A percentile compares a stretch with the other conserved stretches of the same genome.
Conservation (phyloP, 2,329 filamentous ascomycete species). For the Cladosporium sp. region DNA sequence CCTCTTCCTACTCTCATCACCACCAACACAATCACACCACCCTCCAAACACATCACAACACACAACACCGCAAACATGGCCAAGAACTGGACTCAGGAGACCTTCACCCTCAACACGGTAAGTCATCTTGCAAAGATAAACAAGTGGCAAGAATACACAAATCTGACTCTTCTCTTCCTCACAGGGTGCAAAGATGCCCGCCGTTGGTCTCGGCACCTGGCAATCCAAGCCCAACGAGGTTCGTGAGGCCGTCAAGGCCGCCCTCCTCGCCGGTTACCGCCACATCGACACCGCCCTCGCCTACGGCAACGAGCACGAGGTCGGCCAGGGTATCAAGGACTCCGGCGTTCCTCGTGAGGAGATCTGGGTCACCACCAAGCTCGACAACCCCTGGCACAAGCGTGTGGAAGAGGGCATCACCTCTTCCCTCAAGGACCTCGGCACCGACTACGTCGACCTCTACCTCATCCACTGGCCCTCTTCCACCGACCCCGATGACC, state of each 20-base stretch:
- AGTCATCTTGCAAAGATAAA: slow-evolving; percentile 1
- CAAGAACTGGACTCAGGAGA: slow-evolving; percentile 32
- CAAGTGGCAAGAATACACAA: background rate
- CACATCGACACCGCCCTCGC: slow-evolving; percentile 60
- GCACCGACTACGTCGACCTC: slow-evolving; percentile 37
- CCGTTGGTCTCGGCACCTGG: slow-evolving; percentile 37
- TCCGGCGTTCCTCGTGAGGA: slow-evolving; percentile 32
- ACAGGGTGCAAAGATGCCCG: slow-evolving; percentile 41
- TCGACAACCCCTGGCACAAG: slow-evolving; percentile 36
- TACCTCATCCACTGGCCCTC: slow-evolving; percentile 46
- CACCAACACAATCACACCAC: background rate
- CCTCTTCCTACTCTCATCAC: background rate
- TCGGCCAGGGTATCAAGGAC: slow-evolving; percentile 65
- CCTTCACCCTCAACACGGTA: slow-evolving; percentile 53
- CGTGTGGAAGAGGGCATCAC: slow-evolving; percentile 31
- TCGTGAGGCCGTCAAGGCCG: slow-evolving; percentile 33
- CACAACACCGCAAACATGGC: slow-evolving; percentile 13
- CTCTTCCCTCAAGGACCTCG: slow-evolving; percentile 36
- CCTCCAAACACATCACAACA: background rate
- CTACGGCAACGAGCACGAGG: slow-evolving; percentile 73
- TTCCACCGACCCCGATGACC: slow-evolving; percentile 44
- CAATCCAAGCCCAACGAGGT: slow-evolving; percentile 36
- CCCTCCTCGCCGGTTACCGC: slow-evolving; percentile 47
- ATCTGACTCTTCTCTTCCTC: slow-evolving; percentile 17
- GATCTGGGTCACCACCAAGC: slow-evolving; percentile 37